Conservation (phyloP, 140 eudicot genomes). For the Anethum foeniculum region DNA sequence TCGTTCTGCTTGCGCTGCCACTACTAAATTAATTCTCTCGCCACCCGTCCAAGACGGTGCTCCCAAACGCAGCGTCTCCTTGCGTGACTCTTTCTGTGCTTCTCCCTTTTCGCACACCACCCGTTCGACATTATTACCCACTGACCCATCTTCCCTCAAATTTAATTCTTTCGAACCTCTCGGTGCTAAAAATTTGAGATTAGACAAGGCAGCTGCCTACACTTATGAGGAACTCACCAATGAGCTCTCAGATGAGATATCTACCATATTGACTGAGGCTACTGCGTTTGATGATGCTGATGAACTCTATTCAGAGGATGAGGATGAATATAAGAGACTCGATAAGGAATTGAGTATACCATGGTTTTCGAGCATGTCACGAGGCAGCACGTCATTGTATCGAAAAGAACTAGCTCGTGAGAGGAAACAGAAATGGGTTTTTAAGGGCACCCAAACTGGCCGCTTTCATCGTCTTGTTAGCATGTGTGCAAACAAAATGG, state of each 20-base stretch:
- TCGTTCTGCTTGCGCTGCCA: conserved; percentile 25
- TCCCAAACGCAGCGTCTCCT: conserved; percentile 21
- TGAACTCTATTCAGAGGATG: conserved; percentile 15
- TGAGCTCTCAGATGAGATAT: conserved; percentile 13
- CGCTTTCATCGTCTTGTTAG: conserved; percentile 36
- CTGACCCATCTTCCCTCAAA: conserved; percentile 7
- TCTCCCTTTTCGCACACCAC: conserved; percentile 11
- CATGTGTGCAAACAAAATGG: conserved; percentile 52
- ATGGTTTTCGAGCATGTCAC: conserved; percentile 26
- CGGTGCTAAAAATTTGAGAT: conserved; percentile 24
- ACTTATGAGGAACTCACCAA: conserved; percentile 34
- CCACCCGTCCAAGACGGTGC: conserved; percentile 15
- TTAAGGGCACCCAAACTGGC: conserved; percentile 31
- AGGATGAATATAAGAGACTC: not conserved
- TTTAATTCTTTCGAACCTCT: conserved; percentile 15
- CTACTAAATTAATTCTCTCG: conserved; percentile 13
- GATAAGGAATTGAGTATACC: conserved; percentile 25
- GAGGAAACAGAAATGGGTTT: conserved; percentile 63
- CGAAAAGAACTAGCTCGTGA: conserved; percentile 53
- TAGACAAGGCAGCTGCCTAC: conserved; percentile 11
- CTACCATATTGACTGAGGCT: conserved; percentile 27
- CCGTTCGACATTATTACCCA: conserved; percentile 18
- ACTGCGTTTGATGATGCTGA: conserved; percentile 18
- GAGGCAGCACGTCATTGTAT: conserved; percentile 22
- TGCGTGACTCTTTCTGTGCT: conserved; percentile 14